Percentiles rank a stretch among this genome's conserved stretches.
phyloP scores from a whole-genome alignment of 2,329 filamentous ascomycete species.

The Arthrobotrys sinensis region DNA sequence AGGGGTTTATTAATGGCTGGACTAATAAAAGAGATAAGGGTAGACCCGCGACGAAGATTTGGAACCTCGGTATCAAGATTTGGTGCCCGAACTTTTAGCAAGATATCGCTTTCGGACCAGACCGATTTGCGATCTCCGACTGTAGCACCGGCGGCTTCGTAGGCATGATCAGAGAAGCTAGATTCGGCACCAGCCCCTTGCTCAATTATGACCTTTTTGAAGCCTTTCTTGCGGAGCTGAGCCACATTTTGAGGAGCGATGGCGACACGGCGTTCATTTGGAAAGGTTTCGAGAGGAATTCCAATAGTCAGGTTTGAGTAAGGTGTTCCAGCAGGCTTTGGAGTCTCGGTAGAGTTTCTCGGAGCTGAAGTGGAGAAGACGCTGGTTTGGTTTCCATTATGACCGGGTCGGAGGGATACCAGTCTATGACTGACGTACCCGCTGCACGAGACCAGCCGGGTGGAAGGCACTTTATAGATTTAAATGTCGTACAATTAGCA shows the following conservation, averaged over 20 bases:
- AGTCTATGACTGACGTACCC: constrained; percentile 46
- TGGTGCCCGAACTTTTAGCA: constrained; percentile 87
- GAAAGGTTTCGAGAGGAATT: constrained; percentile 83
- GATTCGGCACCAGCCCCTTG: constrained; percentile 83
- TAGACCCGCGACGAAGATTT: constrained; percentile 78
- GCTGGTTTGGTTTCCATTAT: constrained; percentile 22
- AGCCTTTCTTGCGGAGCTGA: constrained; percentile 87
- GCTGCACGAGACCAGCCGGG: constrained; percentile 42
- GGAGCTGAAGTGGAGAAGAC: constrained; percentile 52
- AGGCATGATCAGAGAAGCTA: constrained; percentile 83
- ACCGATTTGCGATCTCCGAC: constrained; percentile 79
- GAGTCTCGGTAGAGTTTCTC: constrained; percentile 31
- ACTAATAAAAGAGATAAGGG: constrained; percentile 86
- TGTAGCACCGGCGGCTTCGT: constrained; percentile 82
- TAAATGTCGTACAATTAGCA: constrained; percentile 17
- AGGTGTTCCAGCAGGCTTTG: constrained; percentile 68
- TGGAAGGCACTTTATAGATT: constrained; percentile 38
- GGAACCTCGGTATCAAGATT: constrained; percentile 78
- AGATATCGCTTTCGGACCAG: constrained; percentile 82
- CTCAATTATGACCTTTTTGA: constrained; percentile 82
- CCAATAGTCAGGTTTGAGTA: constrained; percentile 83
- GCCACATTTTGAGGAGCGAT: constrained; percentile 87
- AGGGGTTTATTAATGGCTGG: constrained; percentile 83
- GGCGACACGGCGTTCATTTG: constrained; percentile 85
- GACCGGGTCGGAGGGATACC: constrained; percentile 22